Evolutionary conservation across 768 basidiomycete species (phyloP).

Genomic region (Dioszegia crocea): DNA sequence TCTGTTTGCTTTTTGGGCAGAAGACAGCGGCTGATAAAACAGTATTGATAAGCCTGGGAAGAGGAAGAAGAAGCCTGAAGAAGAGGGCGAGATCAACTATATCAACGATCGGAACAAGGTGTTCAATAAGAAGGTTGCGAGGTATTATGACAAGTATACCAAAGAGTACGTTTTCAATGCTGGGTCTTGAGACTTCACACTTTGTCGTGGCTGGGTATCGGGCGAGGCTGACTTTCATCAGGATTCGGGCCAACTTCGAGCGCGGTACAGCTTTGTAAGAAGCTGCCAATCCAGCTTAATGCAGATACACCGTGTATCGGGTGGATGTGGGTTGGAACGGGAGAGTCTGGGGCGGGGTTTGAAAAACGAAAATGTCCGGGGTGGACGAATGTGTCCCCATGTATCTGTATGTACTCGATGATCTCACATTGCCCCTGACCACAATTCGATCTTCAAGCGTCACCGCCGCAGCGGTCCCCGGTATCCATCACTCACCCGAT

Average conservation of each 20-base stretch:
- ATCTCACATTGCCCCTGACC: not conserved
- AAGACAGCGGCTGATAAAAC: not conserved
- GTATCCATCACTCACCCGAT: too few species aligned
- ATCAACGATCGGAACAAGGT: conserved; percentile 98
- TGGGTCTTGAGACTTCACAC: too few species aligned
- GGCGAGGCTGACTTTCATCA: conserved; percentile 20
- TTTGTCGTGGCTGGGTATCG: too few species aligned
- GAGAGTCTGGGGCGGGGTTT: not conserved
- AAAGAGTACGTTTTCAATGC: conserved; percentile 58
- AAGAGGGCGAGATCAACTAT: conserved; percentile 93
- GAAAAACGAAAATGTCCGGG: too few species aligned
- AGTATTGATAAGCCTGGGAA: conserved; percentile 75
- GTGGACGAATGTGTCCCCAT: not conserved
- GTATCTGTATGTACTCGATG: not conserved
- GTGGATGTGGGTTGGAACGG: too few species aligned
- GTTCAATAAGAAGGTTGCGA: conserved; percentile 91
- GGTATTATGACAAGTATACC: conserved; percentile 97
- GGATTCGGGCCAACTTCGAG: conserved; percentile 92
- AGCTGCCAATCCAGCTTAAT: not conserved
- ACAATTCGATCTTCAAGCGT: not conserved
- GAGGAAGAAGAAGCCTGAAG: conserved; percentile 86
- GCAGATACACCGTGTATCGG: too few species aligned
- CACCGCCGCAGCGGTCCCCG: not conserved
- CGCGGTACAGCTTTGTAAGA: conserved; percentile 80
- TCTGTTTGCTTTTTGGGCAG: conserved; percentile 22